Base-by-base conservation (phyloP, 768 basidiomycete genomes). In the Lactarius pseudohatsudake region DNA sequence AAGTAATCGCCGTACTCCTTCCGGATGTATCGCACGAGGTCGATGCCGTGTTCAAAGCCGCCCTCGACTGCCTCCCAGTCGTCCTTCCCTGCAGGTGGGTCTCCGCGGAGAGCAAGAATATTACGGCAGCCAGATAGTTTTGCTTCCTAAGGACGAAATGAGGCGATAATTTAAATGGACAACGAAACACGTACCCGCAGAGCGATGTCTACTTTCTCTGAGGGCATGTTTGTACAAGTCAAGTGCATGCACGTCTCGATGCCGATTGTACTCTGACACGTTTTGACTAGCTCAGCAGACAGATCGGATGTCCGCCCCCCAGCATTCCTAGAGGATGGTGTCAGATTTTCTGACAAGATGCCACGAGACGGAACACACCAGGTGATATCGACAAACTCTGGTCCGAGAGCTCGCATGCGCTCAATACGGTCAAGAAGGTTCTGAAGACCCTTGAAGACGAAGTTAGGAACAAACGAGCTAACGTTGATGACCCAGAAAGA, bases 201-300 rank as follows among this genome's bases (percentile, higher is more conserved):
- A 38, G 96, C 95, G 72, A 89, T 86, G 78, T 97, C 95, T 26
- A 99, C 90, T 75, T 98, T 98, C 76, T 92, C 89, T 74, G 84
- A 83, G n/a, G 94, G 94, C 94, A 99, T 97, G 79, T 96, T 97
- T 59, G 97, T 98, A 75, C 97, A 98, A 55, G 96, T 98, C 71
- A 99, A 78, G 78, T 99, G 97, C 94, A 99, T 94, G 79, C 95
- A 98, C 34, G 95, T 96, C 79, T 98, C 95, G 28, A 98, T 83
- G 0, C 96, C 97, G 76, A 98, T 92, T 45, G 92, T 78, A 57
- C 91, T 83, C 78, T 98, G 95, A 75, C 95, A 96, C 50, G 91
- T 93, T 78, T 94, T 94, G 68, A 97, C 93, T 81, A 98, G 87
- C 72, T 95, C 92, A 5, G 92, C 88, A 15, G 96, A 96, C 64